phyloP scores from a whole-genome alignment of 2,329 filamentous ascomycete species.

The Ceratocystis cubensis region DNA sequence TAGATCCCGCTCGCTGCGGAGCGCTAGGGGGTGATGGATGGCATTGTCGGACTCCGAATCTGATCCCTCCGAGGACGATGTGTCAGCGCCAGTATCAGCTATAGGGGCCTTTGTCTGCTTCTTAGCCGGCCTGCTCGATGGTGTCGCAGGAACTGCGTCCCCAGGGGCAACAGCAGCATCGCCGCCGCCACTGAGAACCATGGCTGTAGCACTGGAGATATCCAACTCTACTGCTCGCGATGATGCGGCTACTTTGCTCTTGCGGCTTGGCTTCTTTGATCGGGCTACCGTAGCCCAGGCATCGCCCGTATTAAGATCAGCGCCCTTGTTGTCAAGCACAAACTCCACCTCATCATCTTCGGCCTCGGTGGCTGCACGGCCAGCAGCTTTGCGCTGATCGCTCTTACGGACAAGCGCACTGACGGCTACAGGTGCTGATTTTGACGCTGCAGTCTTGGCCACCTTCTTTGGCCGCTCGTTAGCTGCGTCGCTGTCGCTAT shows the following conservation, averaged over 20 bases:
- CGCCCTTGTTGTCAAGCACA: constrained; percentile 21
- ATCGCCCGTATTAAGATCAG: constrained; percentile 13
- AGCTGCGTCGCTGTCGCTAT: constrained; percentile 24
- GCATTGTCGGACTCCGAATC: constrained; percentile 24
- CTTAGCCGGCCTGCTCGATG: constrained; percentile 1
- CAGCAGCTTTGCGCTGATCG: constrained; percentile 24
- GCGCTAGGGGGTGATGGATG: constrained; percentile 38
- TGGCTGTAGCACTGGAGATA: constrained; percentile 16
- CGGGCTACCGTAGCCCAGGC: constrained; percentile 21
- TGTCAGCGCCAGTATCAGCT: constrained; percentile 9
- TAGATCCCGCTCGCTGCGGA: constrained; percentile 48
- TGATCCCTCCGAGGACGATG: constrained; percentile 14
- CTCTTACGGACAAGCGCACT: constrained; percentile 17
- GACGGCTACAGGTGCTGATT: constrained; percentile 8
- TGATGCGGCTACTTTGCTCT: constrained; percentile 21
- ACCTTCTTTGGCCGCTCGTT: constrained; percentile 23
- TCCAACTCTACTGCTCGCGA: constrained; percentile 17
- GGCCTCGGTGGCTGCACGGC: constrained; percentile 17
- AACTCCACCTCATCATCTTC: constrained; percentile 24
- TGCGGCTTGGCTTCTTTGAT: constrained; percentile 27
- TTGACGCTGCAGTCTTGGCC: constrained; percentile 14
- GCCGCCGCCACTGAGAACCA: constrained; percentile 10
- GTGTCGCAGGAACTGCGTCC: neutral
- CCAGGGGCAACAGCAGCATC: neutral
- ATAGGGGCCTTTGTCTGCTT: neutral